Base-by-base conservation (phyloP, 805 yeast species). In the Starmerella bombicola region DNA sequence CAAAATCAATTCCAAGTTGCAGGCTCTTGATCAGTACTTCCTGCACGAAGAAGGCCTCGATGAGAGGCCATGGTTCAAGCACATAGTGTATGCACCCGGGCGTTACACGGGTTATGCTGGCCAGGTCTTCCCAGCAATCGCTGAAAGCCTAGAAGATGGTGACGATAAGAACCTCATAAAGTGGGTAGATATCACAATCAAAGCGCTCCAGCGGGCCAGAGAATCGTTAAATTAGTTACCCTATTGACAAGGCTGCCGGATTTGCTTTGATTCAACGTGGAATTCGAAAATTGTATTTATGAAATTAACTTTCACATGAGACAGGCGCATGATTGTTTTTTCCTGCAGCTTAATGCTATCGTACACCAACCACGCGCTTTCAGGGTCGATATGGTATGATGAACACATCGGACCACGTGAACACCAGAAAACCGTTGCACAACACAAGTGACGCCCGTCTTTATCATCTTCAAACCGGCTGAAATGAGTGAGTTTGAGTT, bases 51-150 rank as follows among this genome's bases (percentile, higher is more conserved):
- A 62, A 3, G 80, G 80, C 1, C 61, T 74, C 16, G 66, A 64
- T 13, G 63, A 59, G 32, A 63, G 80, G 39, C 55, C 63, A 2
- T 75, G 79, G 78, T 74, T 69, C 59, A 72, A 68, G 55, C 80
- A 75, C 53, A 58, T 68, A 32, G 64, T 74, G n/a, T 74, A 61
- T 54, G 74, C 78, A 2, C 72, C 76, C 35, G 78, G 77, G 2
- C 55, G 76, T 35, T 68, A 70, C 57, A 73, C 77, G 1, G 80
- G 80, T 2, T 74, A 74, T 46, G 67, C 69, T n/a, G 78, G 77
- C 3, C 74, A 70, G 40, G 63, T 68, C 29, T 59, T 73, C 40
- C 79, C 80, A 1, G 77, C 74, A 0, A 55, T 74, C 29, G 61
- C 61, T 5, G 80, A 75, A 51, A 69, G 74, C 0, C 50, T 74